These are phyloP conservation scores for Nematocida major DNA, from an alignment of 371 early-diverging fungal species.

Conservation along the genomic window DNA sequence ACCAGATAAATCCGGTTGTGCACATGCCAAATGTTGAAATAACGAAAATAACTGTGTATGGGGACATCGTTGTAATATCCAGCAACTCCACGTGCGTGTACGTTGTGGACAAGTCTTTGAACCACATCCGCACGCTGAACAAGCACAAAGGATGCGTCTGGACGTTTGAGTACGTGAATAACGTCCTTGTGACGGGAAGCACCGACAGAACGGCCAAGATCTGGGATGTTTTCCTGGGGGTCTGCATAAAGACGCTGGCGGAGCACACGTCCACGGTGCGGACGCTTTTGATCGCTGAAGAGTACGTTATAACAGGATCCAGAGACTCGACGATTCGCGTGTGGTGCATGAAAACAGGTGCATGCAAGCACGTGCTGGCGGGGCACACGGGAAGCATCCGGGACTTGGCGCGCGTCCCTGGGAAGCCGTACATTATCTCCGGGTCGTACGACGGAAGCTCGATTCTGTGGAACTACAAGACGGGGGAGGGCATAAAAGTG, in stretches of 20 bases:
- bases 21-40: neutral
- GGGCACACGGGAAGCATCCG: conserved; percentile 86
- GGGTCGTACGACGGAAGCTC: conserved; percentile 90
- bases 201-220: conserved; percentile 88
- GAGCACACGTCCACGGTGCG: conserved; percentile 90
- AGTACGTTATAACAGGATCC: conserved; percentile 62
- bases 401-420: conserved; percentile 79
- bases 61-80: conserved; percentile 49
- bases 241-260: conserved; percentile 74
- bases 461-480: conserved; percentile 76
- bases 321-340: conserved; percentile 62
- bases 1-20: neutral
- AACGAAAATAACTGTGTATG: conserved; percentile 25
- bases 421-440: conserved; percentile 71
- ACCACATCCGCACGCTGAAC: conserved; percentile 67
- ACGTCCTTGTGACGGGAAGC: conserved; percentile 83
- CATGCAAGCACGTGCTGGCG: conserved; percentile 63
- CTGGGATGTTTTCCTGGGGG: conserved; percentile 82
- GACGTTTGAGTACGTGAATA: conserved; percentile 79
- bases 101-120: conserved; percentile 65
- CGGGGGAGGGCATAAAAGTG: conserved; percentile 53
- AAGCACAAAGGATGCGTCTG: conserved; percentile 96
- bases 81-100: conserved; percentile 61
- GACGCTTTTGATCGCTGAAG: conserved; percentile 76
- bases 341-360: conserved; percentile 57